These are phyloP conservation scores for Mucor indicus DNA, from an alignment of 371 early-diverging fungal genomes.

Conservation along the genomic window DNA sequence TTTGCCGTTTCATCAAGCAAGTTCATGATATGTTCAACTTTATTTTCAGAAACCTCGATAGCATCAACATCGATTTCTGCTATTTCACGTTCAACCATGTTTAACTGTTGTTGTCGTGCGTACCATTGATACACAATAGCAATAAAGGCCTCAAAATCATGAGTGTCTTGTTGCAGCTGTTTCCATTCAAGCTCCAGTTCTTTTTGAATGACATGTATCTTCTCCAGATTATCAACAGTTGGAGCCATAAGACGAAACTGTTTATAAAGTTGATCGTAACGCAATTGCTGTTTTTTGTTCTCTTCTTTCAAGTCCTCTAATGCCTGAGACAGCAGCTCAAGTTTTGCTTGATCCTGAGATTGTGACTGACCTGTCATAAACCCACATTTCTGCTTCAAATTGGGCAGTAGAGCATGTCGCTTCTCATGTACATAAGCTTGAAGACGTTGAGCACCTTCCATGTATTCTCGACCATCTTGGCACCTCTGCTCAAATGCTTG, in stretches of 20 bases:
- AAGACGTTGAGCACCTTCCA: neutral
- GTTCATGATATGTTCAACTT: conserved; percentile 18
- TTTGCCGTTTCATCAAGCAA: conserved; percentile 22
- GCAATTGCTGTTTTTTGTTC: conserved; percentile 13
- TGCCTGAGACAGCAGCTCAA: conserved; percentile 18
- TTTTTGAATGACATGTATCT: conserved; percentile 11
- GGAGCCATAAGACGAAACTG: conserved; percentile 14
- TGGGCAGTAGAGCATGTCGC: conserved; percentile 34
- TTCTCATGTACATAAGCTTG: conserved; percentile 28
- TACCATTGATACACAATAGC: conserved; percentile 36
- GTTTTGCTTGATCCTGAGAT: conserved; percentile 34
- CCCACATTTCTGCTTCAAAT: conserved; percentile 39
- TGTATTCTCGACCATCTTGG: conserved; percentile 41
- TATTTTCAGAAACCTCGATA: conserved; percentile 16
- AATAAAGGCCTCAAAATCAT: conserved; percentile 21
- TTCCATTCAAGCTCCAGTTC: conserved; percentile 31
- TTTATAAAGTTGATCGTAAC: conserved; percentile 19
- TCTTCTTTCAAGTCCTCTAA: conserved; percentile 9
- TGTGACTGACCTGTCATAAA: conserved; percentile 46
- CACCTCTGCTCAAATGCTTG: conserved; percentile 22
- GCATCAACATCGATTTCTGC: conserved; percentile 21
- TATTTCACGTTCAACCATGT: conserved; percentile 24
- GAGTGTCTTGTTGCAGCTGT: conserved; percentile 21
- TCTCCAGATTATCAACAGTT: conserved; percentile 20
- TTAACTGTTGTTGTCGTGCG: conserved; percentile 29